Conservation (phyloP, 2,329 filamentous ascomycete genomes). For the Apiospora phragmitis region DNA sequence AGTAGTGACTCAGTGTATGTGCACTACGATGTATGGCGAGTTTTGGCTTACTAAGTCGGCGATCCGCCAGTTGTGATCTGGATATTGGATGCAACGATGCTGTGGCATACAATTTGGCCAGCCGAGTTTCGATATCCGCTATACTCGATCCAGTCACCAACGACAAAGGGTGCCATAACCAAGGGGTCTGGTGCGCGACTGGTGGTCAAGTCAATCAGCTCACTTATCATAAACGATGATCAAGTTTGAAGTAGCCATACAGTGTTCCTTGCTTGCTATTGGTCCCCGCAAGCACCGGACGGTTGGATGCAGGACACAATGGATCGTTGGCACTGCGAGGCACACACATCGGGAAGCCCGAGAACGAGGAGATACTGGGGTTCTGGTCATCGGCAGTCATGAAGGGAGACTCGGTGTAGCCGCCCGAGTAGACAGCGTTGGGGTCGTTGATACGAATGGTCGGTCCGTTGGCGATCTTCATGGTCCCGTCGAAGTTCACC, state of each 20-base stretch:
- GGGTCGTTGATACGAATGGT: conserved; percentile 43
- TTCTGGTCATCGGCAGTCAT: conserved; percentile 47
- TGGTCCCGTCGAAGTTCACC: conserved; percentile 33
- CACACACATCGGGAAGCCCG: conserved; percentile 53
- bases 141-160: conserved; percentile 42
- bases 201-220: conserved; percentile 9
- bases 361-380: conserved; percentile 45
- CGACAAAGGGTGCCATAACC: conserved; percentile 40
- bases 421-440: conserved; percentile 39
- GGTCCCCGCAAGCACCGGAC: conserved; percentile 23
- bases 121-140: conserved; percentile 32
- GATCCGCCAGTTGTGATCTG: conserved; percentile 34
- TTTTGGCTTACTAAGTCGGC: not conserved
- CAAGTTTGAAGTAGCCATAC: conserved; percentile 10
- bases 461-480: conserved; percentile 38
- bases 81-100: conserved; percentile 35
- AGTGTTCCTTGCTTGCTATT: conserved; percentile 19
- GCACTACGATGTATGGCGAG: not conserved
- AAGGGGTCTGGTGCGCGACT: conserved; percentile 35
- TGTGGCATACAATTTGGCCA: conserved; percentile 37
- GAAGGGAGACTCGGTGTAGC: conserved; percentile 35
- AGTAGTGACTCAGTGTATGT: not conserved
- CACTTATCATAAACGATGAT: not conserved
- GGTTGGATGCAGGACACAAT: conserved; percentile 38
- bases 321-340: conserved; percentile 37